A percentile compares a stretch with the other conserved stretches of the same genome.
Evolutionary conservation across 495 filamentous ascomycete species (phyloP).

Genomic region (Podospora pseudopauciseta): DNA sequence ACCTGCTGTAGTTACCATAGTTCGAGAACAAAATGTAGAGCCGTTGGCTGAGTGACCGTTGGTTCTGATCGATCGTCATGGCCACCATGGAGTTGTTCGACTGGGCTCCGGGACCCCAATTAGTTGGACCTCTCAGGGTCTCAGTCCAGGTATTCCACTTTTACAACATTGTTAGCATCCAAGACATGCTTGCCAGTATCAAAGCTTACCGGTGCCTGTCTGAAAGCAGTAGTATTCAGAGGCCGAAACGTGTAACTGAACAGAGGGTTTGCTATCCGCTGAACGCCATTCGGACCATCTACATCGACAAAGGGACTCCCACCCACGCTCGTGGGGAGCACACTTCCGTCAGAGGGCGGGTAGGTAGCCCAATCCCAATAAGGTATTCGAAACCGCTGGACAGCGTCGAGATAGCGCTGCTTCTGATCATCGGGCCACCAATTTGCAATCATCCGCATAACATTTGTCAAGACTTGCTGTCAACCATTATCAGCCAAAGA

Average conservation of each 20-base stretch:
- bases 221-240: conserved; percentile 43
- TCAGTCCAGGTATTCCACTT: conserved; percentile 39
- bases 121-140: conserved; percentile 50
- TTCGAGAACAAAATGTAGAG: conserved; percentile 59
- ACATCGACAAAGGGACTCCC: conserved; percentile 44
- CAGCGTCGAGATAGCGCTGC: conserved; percentile 48
- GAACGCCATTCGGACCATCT: conserved; percentile 50
- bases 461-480: conserved; percentile 56
- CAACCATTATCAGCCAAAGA: conserved; percentile 12
- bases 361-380: conserved; percentile 66
- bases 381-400: conserved; percentile 56
- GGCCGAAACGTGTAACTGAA: conserved; percentile 60
- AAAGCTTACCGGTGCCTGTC: conserved; percentile 42
- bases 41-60: conserved; percentile 43
- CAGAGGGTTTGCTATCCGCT: conserved; percentile 58
- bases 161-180: conserved; percentile 11
- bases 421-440: conserved; percentile 46
- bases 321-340: conserved; percentile 49
- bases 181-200: not conserved
- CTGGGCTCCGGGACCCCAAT: conserved; percentile 37
- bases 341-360: conserved; percentile 46
- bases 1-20: conserved; percentile 53
- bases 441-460: conserved; percentile 50
- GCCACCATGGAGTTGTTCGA: conserved; percentile 53
- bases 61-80: conserved; percentile 46